Evolutionary conservation across 441 rosid species (phyloP), one percentile per base, ranked within the genome.

Genomic region (Mallotus repandus): DNA sequence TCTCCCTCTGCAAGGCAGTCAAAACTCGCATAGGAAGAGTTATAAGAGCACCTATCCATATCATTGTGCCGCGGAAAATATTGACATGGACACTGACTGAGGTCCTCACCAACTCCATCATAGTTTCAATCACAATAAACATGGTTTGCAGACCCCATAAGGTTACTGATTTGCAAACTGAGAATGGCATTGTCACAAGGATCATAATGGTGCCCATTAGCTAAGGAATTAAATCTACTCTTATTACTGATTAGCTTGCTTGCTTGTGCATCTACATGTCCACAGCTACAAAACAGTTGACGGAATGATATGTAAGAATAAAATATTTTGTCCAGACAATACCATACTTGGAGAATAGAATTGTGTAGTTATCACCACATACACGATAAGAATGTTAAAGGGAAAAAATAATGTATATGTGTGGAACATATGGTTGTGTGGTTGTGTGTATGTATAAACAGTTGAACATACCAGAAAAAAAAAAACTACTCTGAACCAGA

Each of bases 1-100:
- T 81, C 80, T 92, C 97, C 71, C 89, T 81, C 53, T 81, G 87
- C 69, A 92, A 72, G n/a, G 89, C 90, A 50, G 84, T 86, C 32
- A 86, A 74, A 67, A 94, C 66, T 12, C 90, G 87, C 18, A 75
- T 9, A 0, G 98, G 97, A 74, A 88, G 87, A 56, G 88, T 78
- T 63, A 81, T 38, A 58, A 94, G 78, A 48, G 89, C 89, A 72
- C 81, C 48, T 4, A 75, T 63, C 74, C 88, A 89, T 50, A 84
- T 62, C 16, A 89, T 77, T 66, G 84, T 62, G 77, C 81, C 85
- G 84, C 86, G 74, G 5, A 89, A 72, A 78, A 89, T 35, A 76
- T 71, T 78, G 62, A 88, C 29, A 81, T 87, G 87, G 74, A 89
- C 77, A 63, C 25, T 81, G 71, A 89, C 72, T 48, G 87, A 80